A percentile compares a stretch with the other conserved stretches of the same genome.
Conservation (phyloP, 208 protist species). For the Phytomonas sp. region DNA sequence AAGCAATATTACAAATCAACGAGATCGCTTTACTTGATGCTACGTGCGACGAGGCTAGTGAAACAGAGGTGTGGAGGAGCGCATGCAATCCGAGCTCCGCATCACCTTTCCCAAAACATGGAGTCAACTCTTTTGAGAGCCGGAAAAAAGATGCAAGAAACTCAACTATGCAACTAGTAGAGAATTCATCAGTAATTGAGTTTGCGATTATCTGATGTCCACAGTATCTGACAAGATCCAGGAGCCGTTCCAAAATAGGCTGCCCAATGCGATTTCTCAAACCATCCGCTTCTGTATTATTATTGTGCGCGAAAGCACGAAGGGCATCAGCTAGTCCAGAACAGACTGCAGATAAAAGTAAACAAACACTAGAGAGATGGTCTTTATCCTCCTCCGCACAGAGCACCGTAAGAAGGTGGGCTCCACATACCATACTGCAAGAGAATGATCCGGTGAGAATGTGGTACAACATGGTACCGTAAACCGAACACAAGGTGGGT, state of each 20-base stretch:
- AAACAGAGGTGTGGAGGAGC: constrained; percentile 6
- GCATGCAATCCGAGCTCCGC: constrained; percentile 24
- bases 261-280: constrained; percentile 13
- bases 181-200: constrained; percentile 16
- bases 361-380: constrained; percentile 12
- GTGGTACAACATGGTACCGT: constrained; percentile 69
- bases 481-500: constrained; percentile 28
- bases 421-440: constrained; percentile 18
- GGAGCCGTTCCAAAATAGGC: constrained; percentile 12
- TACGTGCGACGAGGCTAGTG: background rate
- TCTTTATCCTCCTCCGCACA: constrained; percentile 14
- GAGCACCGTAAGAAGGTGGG: constrained; percentile 35
- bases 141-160: constrained; percentile 37
- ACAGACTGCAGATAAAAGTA: constrained; percentile 28
- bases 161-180: constrained; percentile 32
- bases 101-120: constrained; percentile 24
- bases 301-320: constrained; percentile 9
- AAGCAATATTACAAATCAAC: constrained; percentile 20
- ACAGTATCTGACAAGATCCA: constrained; percentile 7
- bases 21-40: constrained; percentile 14
- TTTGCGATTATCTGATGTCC: background rate
- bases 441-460: constrained; percentile 28
- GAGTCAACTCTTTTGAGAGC: constrained; percentile 22
- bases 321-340: constrained; percentile 27
- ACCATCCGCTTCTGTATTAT: constrained; percentile 4